Conservation (phyloP, 345 rosid species). For the Eucalyptus regnans region DNA sequence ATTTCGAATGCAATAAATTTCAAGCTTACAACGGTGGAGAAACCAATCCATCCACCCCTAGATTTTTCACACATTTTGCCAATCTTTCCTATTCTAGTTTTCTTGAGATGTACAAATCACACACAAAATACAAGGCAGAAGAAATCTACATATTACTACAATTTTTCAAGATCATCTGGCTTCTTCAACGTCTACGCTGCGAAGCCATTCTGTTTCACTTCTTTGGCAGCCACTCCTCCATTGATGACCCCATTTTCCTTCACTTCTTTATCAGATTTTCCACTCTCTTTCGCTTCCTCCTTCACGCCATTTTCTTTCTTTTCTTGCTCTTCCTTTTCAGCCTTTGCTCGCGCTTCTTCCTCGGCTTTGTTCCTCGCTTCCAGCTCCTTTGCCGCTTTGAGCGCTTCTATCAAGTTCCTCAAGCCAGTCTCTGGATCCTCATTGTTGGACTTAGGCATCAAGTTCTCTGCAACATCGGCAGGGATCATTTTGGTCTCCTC, state of each 20-base stretch:
- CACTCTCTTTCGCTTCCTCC: neutral
- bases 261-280: neutral
- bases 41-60: neutral
- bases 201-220: neutral
- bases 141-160: neutral
- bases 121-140: neutral
- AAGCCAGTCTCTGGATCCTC: neutral
- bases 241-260: neutral
- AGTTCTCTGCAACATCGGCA: conserved; percentile 5
- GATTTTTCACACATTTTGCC: neutral
- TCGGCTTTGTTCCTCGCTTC: neutral
- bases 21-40: neutral
- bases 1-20: neutral
- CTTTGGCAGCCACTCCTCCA: neutral
- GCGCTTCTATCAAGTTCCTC: neutral
- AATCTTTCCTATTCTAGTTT: neutral
- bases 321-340: neutral
- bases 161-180: neutral
- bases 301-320: neutral
- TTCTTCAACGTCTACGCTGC: neutral
- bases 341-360: neutral
- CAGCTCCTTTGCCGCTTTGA: neutral
- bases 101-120: neutral
- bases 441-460: neutral
- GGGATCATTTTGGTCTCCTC: neutral